Base-by-base conservation (phyloP, 2,329 filamentous ascomycete species). In the Penicillium sp. region DNA sequence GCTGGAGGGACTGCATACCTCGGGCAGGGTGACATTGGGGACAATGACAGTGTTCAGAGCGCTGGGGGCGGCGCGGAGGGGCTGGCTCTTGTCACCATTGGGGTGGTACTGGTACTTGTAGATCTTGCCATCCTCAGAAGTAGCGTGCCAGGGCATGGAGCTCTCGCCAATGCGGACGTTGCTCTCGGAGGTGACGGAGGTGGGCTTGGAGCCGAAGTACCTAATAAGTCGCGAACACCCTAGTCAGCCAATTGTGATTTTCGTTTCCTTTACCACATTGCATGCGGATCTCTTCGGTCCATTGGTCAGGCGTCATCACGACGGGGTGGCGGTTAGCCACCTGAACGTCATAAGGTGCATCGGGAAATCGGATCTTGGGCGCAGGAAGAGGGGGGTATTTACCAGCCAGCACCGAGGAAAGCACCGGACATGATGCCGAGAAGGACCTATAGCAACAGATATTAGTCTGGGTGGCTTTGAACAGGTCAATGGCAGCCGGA, bases 21-120 rank as follows among this genome's bases (percentile, higher is more conserved):
- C 92, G 73, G 95, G 93, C 68, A 98, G 83, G 72, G 89, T 95
- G 73, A 99, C 93, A 73, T 96, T 89, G 71, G 95, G 95, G 54
- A 99, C 84, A 74, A 99, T 88, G 68, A 97, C 93, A 64, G 90
- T 90, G 84, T 99, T 96, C 79, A 99, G 81, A 63, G 95, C 95
- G 77, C 91, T 96, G 65, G 95, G 95, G 60, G 95, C 95, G 71
- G 97, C 91, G 82, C 89, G 91, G 75, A 90, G 89, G 61, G 85
- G 80, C 72, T 87, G 82, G 77, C 73, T 87, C 72, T 83, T 79
- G 79, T 98, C 91, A 69, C 93, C 95, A 69, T 91, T 90, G 58
- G 93, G 93, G 82, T 91, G 86, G 80, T 91, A 91, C 77, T 87
- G 83, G 84, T 90, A 90, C 73, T 87, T 86, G 76, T 82, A 88